Evolutionary conservation across 2,329 filamentous ascomycete genomes (phyloP), one percentile per base, ranked within the genome.

Genomic region (Cladosporium halotolerans): DNA sequence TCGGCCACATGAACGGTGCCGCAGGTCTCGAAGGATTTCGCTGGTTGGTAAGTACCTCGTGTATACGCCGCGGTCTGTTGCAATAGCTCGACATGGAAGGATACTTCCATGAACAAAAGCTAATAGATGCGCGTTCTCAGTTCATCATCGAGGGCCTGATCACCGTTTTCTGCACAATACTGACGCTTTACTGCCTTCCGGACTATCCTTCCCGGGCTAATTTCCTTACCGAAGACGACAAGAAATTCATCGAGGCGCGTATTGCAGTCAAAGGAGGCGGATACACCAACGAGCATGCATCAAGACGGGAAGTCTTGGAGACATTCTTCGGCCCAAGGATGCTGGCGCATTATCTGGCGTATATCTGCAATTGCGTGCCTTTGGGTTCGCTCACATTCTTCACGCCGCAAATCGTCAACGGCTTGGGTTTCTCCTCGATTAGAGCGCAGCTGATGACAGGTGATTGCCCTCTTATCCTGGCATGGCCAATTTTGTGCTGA

Each of bases 1-100:
- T 89, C 86, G 65, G 82, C 82, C 54, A 82, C 47, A 69, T 72
- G 56, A 68, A 71, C 56, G 67, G 68, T 8, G 60, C 63, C 9
- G 67, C 62, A 4, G 68, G 68, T 2, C 63, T 73, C 1, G 64
- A 69, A 39, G 74, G 72, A 3, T 77, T 74, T 68, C 64, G 73
- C 49, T 78, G 75, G 75, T 62, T 76, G 14, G 76, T 76, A 60
- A 74, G 76, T 42, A 19, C n/a, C 19, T 23, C 6, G 9, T 4
- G 23, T 11, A 16, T 28, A 28, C 23, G 16, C 16, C 16, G 16
- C 16, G 16, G 16, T 18, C 16, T 18, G 16, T 18, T 18, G 16
- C 16, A 18, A 18, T 18, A 5, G 23, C 23, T 28, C 23, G 23
- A 28, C 23, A 28, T 28, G 4, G 7, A 28, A 5, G 23, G 23